Base-by-base conservation (phyloP, 192 early-diverging fungal genomes). In the Funneliformis mosseae region DNA sequence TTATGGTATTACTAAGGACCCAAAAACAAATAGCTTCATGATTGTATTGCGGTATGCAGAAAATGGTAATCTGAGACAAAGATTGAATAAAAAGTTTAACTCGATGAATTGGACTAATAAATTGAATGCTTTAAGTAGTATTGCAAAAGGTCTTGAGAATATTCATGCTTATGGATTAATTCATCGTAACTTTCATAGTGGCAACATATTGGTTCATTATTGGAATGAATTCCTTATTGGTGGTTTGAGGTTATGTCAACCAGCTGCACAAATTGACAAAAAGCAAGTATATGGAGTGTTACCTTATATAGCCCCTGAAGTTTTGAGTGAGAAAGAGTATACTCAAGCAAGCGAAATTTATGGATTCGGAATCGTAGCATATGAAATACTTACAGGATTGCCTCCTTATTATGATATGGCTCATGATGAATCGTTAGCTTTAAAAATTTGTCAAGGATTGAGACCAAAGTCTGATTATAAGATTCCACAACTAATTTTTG, bases 141-240 rank as follows among this genome's bases (percentile, higher is more conserved):
- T 83, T 14, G 81, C 83, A 50, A 21, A 80, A 8, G 74, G 83
- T 21, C 76, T 86, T 18, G 79, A 72, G 41, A 70, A 46, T 3
- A 82, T 84, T 9, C 84, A 87, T 75, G 83, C 85, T 48, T 78
- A 79, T 10, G 81, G 79, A 0, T 82, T 82, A 50, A 68, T 82
- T 23, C 86, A 87, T 70, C 72, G 84, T 21, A 82, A 87, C 73
- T 76, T 87, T 7, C 86, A 87, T 76, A 79, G 76, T 74, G 84
- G 84, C 21, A 87, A 87, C 68, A 87, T 87, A 21, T 63, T 85
- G 74, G 82, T 80, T 38, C 66, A 80, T 61, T 11, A 23, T 76
- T 8, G 4, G 18, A 45, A 16, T 43, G 8, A 18, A 43, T 76
- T 74, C 75, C 28, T 59, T 55, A 80, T 83, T 80, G 60, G 80